Conservation (phyloP, 179 eudicot species). For the Actinidia arguta region DNA sequence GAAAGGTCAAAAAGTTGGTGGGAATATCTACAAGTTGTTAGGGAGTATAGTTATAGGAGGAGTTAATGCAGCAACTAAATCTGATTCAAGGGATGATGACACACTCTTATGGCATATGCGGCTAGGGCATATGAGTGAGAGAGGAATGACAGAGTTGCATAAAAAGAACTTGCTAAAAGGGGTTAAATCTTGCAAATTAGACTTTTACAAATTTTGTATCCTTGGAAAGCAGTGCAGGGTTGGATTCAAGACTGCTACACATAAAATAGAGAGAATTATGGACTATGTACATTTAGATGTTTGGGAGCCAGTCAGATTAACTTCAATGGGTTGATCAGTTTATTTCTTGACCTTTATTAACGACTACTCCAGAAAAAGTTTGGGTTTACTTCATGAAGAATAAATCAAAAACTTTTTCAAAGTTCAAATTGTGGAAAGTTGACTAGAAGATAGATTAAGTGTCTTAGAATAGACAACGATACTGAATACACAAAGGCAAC, state of each 20-base stretch:
- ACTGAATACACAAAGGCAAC: too few relatives aligned
- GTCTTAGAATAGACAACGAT: too few relatives aligned
- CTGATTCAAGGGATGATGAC: neutral
- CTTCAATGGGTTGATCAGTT: neutral
- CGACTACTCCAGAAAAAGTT: neutral
- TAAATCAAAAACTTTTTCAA: neutral
- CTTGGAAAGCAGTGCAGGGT: neutral
- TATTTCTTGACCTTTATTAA: neutral
- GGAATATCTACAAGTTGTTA: neutral
- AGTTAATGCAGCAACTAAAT: neutral
- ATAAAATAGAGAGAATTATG: neutral
- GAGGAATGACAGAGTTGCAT: neutral
- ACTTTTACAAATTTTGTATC: neutral
- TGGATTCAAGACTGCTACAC: neutral
- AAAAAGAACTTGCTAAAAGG: neutral
- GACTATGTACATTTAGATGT: neutral
- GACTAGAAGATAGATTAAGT: neutral
- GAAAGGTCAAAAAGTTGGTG: neutral
- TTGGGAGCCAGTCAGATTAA: neutral
- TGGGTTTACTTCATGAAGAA: neutral
- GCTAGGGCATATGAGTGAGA: too few relatives aligned
- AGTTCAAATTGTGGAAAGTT: neutral
- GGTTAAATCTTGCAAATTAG: neutral
- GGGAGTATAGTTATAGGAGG: neutral
- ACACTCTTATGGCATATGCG: too few relatives aligned